Evolutionary conservation across 2,329 filamentous ascomycete genomes (phyloP).

Genomic region (Neophaeococcomyces aloes): DNA sequence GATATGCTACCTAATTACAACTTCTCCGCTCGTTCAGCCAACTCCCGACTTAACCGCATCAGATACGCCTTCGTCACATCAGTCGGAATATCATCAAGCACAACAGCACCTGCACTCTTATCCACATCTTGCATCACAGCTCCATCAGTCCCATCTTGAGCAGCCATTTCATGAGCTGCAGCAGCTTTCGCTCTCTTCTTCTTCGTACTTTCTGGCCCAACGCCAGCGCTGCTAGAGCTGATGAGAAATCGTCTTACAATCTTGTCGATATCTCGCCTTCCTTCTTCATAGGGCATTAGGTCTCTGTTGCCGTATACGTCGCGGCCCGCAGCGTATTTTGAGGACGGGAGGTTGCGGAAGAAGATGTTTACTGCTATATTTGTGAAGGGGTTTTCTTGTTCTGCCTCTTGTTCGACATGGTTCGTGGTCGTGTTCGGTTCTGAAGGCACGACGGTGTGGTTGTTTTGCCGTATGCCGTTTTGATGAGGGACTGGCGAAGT

Average conservation of each 20-base stretch:
- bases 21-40: conserved; percentile 33
- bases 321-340: conserved; percentile 59
- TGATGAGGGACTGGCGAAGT: too few relatives aligned
- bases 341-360: conserved; percentile 57
- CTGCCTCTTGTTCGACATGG: conserved; percentile 3
- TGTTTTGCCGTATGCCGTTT: background rate
- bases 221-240: too few relatives aligned
- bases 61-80: conserved; percentile 68
- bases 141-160: conserved; percentile 33
- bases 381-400: conserved; percentile 26
- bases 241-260: conserved; percentile 35
- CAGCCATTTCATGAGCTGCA: conserved; percentile 8
- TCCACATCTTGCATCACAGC: too few relatives aligned
- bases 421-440: conserved; percentile 21
- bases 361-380: conserved; percentile 85
- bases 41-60: conserved; percentile 58
- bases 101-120: too few relatives aligned
- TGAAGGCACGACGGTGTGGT: background rate
- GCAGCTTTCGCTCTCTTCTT: background rate
- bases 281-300: conserved; percentile 72
- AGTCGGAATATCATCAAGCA: too few relatives aligned
- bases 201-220: too few relatives aligned
- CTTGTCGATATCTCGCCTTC: conserved; percentile 58
- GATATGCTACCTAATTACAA: too few relatives aligned
- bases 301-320: conserved; percentile 88